Conservation (phyloP, 2,329 filamentous ascomycete genomes). For the Paecilomyces niveus region DNA sequence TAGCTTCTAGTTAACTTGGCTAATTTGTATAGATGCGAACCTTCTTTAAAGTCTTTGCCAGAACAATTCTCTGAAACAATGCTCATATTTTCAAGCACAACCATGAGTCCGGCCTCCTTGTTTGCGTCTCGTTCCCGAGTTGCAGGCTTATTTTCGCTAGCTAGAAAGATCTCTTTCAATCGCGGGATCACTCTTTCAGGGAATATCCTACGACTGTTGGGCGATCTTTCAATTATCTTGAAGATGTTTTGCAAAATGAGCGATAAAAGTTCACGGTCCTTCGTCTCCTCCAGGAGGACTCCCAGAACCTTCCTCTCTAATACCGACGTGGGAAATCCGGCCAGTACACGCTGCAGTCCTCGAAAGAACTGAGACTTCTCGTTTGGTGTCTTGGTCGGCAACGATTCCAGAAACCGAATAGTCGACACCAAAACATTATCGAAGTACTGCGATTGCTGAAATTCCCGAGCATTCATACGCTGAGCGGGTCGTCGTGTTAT, state of each 20-base stretch:
- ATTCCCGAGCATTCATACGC: conserved; percentile 78
- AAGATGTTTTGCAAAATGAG: conserved; percentile 88
- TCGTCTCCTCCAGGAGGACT: conserved; percentile 83
- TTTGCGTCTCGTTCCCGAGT: conserved; percentile 68
- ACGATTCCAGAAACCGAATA: conserved; percentile 84
- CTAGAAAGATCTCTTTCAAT: conserved; percentile 74
- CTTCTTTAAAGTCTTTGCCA: conserved; percentile 91
- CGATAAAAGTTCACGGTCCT: conserved; percentile 80
- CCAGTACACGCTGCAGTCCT: conserved; percentile 76
- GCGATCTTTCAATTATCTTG: conserved; percentile 73
- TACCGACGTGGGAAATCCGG: conserved; percentile 87
- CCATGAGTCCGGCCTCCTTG: conserved; percentile 84
- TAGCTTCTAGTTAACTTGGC: conserved; percentile 5
- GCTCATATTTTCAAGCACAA: conserved; percentile 76
- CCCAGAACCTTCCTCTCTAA: conserved; percentile 92
- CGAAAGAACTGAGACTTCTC: conserved; percentile 91
- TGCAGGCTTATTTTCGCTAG: conserved; percentile 38
- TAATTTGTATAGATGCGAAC: conserved; percentile 40
- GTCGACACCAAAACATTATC: conserved; percentile 95
- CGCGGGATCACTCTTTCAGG: conserved; percentile 79
- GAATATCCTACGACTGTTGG: conserved; percentile 70
- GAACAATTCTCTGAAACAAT: conserved; percentile 72
- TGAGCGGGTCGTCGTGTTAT: conserved; percentile 84
- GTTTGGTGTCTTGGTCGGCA: conserved; percentile 83
- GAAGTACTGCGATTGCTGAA: conserved; percentile 93